Evolutionary conservation across 1,139 yeast species (phyloP), one percentile per base, ranked within the genome.

Genomic region (Suhomyces taliae): DNA sequence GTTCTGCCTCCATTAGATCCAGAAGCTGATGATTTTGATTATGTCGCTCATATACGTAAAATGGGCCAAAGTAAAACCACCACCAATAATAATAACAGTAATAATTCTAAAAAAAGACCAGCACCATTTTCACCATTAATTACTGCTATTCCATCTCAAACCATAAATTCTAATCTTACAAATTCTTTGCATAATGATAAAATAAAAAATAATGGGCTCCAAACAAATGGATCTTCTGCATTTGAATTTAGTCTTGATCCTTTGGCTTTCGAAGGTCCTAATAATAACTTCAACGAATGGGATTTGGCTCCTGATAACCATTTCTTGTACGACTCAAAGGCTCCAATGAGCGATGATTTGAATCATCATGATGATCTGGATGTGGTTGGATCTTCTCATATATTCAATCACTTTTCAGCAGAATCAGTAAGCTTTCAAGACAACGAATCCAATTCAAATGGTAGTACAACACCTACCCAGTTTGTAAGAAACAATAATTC

Each of bases 31-130:
- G 85, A 78, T 41, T 84, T 84, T 56, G 87, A 83, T 61, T 84
- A 84, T 56, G 81, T 83, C 15, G 86, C 87, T 12, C 89, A 84
- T 58, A 83, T 84, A 34, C 76, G 81, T 53, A 76, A 74, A 51
- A 77, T 82, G 61, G 82, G 84, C 29, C 76, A 74, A 54, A 41
- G 42, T 14, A 43, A 36, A 4, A 38, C 33, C 24, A 29, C 42
- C 8, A 45, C 37, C 39, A 53, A 7, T 47, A 46, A 27, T 26
- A 10, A 38, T 7, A 5, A 37, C n/a, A 24, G 19, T 26, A 12
- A 29, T 19, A 47, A 52, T 39, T 44, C 53, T 29, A 65, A 61
- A 50, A 69, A 68, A 47, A 52, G 73, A 31, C 70, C 74, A 1
- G 73, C 75, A 4, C 59, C 61, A 33, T 70, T 69, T 52, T 69